phyloP scores from a whole-genome alignment of 2,329 filamentous ascomycete genomes.

The Aspergillus sp. region DNA sequence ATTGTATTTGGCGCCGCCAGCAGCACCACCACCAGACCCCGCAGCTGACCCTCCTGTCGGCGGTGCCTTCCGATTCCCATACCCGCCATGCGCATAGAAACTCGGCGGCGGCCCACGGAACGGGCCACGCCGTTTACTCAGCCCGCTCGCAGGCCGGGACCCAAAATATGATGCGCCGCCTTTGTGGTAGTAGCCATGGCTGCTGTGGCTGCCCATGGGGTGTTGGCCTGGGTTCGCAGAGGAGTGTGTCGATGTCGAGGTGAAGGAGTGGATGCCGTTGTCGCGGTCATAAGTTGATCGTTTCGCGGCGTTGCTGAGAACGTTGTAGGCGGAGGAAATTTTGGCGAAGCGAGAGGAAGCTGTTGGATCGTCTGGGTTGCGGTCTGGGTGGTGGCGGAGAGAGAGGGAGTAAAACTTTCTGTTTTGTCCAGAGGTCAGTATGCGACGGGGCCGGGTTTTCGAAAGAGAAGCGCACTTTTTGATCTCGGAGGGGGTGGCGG shows the following conservation, averaged over 20 bases:
- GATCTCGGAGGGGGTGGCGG: conserved; percentile 75
- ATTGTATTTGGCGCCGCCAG: conserved; percentile 14
- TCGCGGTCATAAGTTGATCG: conserved; percentile 79
- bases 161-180: conserved; percentile 53
- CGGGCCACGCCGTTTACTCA: conserved; percentile 74
- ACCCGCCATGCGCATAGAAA: conserved; percentile 83
- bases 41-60: neutral
- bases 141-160: conserved; percentile 75
- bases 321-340: conserved; percentile 81
- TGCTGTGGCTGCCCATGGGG: conserved; percentile 60
- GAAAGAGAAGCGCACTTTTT: conserved; percentile 68
- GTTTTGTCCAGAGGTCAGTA: neutral
- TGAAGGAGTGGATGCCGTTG: conserved; percentile 37
- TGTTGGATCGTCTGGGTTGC: conserved; percentile 74
- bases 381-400: conserved; percentile 90
- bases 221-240: conserved; percentile 38
- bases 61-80: conserved; percentile 50
- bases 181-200: conserved; percentile 42
- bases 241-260: conserved; percentile 31
- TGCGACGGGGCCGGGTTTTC: neutral
- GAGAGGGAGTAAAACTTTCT: conserved; percentile 85
- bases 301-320: conserved; percentile 73
- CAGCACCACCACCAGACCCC: conserved; percentile 15
- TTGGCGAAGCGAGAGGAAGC: conserved; percentile 78
- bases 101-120: conserved; percentile 87